Conservation (phyloP, 2,329 filamentous ascomycete genomes). For the Dactylellina leptospora region DNA sequence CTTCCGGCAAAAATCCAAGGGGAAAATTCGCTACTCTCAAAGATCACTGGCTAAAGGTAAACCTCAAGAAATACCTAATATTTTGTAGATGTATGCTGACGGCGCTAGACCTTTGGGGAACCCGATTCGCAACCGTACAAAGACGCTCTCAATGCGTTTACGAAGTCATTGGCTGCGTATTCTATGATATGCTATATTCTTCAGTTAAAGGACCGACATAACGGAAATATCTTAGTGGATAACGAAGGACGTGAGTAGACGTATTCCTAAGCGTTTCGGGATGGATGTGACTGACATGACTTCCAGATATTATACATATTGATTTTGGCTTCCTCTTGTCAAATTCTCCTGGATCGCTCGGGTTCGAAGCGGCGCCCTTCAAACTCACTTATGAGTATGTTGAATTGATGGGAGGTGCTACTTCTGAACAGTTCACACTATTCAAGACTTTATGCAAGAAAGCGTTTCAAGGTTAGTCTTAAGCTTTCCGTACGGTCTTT, state of each 20-base stretch:
- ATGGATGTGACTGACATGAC: not conserved
- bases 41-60: slow-evolving; percentile 78
- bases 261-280: not conserved
- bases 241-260: slow-evolving; percentile 71
- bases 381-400: slow-evolving; percentile 88
- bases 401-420: slow-evolving; percentile 78
- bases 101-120: slow-evolving; percentile 70
- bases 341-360: slow-evolving; percentile 83
- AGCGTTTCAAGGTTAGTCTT: slow-evolving; percentile 74
- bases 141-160: slow-evolving; percentile 79
- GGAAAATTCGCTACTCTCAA: slow-evolving; percentile 80
- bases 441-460: slow-evolving; percentile 84
- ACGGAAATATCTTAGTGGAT: slow-evolving; percentile 85
- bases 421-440: slow-evolving; percentile 74
- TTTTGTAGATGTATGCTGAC: no score
- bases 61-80: no score
- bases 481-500: not conserved
- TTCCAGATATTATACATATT: slow-evolving; percentile 77
- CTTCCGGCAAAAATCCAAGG: slow-evolving; percentile 75
- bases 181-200: slow-evolving; percentile 85
- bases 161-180: slow-evolving; percentile 82
- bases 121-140: slow-evolving; percentile 74
- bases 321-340: slow-evolving; percentile 92
- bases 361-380: slow-evolving; percentile 86
- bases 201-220: slow-evolving; percentile 85